phyloP scores from a whole-genome alignment of 495 filamentous ascomycete species.

The Rhypophila decipiens region DNA sequence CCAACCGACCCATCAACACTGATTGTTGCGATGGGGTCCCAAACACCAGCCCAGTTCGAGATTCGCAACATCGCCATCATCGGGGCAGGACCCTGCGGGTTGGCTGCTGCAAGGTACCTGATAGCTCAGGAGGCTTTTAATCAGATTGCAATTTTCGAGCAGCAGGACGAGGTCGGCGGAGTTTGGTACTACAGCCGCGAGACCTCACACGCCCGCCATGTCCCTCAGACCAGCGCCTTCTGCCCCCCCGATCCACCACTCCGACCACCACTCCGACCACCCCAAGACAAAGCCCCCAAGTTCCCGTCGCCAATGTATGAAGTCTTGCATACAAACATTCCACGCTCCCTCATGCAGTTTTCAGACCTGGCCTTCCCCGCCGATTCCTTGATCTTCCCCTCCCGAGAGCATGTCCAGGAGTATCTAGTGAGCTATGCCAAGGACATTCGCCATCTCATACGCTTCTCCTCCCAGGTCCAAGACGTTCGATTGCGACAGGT shows the following conservation, averaged over 20 bases:
- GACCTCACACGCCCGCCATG: slow-evolving; percentile 21
- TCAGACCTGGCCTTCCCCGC: slow-evolving; percentile 61
- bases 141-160: slow-evolving; percentile 73
- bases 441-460: slow-evolving; percentile 46
- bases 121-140: slow-evolving; percentile 65
- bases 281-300: slow-evolving; percentile 31
- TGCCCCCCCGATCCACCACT: slow-evolving; percentile 36
- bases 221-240: slow-evolving; percentile 37
- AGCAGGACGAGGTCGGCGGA: slow-evolving; percentile 66
- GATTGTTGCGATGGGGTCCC: slow-evolving; percentile 20
- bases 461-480: slow-evolving; percentile 36
- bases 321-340: slow-evolving; percentile 77
- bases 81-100: slow-evolving; percentile 64
- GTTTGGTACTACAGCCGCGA: slow-evolving; percentile 69
- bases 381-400: slow-evolving; percentile 64
- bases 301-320: slow-evolving; percentile 75
- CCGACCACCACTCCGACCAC: too few relatives aligned
- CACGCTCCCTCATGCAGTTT: slow-evolving; percentile 72
- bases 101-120: slow-evolving; percentile 67
- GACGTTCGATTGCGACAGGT: slow-evolving; percentile 23
- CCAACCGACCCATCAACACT: not conserved
- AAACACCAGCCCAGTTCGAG: slow-evolving; percentile 19
- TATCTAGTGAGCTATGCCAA: slow-evolving; percentile 72
- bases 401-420: slow-evolving; percentile 55
- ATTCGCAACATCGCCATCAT: slow-evolving; percentile 57